phyloP scores from a whole-genome alignment of 2,329 filamentous ascomycete genomes.

The Metarhizium guizhouense region DNA sequence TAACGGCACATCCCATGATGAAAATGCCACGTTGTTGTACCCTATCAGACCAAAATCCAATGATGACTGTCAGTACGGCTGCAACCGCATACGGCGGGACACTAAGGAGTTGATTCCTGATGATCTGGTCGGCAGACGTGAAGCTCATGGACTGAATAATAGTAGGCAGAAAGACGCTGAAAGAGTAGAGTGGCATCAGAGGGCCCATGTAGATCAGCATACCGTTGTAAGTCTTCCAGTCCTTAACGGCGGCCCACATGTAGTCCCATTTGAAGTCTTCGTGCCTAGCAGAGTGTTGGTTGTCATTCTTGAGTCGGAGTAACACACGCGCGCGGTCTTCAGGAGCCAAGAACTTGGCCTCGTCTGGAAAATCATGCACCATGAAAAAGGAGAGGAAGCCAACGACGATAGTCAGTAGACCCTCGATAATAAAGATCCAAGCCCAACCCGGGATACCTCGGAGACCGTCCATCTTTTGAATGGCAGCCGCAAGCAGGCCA shows the following conservation, averaged over 20 bases:
- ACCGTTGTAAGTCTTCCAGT: slow-evolving; percentile 77
- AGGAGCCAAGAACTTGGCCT: slow-evolving; percentile 62
- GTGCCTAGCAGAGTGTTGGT: slow-evolving; percentile 65
- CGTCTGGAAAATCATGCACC: slow-evolving; percentile 74
- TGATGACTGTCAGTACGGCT: slow-evolving; percentile 25
- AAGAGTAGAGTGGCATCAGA: slow-evolving; percentile 64
- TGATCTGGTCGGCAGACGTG: slow-evolving; percentile 20
- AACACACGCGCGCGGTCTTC: slow-evolving; percentile 64
- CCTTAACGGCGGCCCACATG: slow-evolving; percentile 61
- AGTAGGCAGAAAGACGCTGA: slow-evolving; percentile 69
- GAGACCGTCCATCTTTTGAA: slow-evolving; percentile 59
- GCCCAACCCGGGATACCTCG: slow-evolving; percentile 48
- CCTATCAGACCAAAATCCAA: slow-evolving; percentile 65
- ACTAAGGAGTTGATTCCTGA: slow-evolving; percentile 36
- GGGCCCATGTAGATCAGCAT: slow-evolving; percentile 73
- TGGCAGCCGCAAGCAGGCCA: slow-evolving; percentile 63
- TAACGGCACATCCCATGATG: slow-evolving; percentile 62
- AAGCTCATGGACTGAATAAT: slow-evolving; percentile 55
- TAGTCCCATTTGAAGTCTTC: slow-evolving; percentile 68
- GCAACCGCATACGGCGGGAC: slow-evolving; percentile 33
- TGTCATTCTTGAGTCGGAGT: slow-evolving; percentile 59
- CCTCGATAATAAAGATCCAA: slow-evolving; percentile 64
- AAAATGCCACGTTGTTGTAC: slow-evolving; percentile 66
- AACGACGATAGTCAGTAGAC: slow-evolving; percentile 59
- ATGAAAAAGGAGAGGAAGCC: slow-evolving; percentile 65